Percentiles rank a stretch among this genome's conserved stretches.
Conservation (phyloP, 2,329 filamentous ascomycete species). For the Akanthomyces dipterigenus region DNA sequence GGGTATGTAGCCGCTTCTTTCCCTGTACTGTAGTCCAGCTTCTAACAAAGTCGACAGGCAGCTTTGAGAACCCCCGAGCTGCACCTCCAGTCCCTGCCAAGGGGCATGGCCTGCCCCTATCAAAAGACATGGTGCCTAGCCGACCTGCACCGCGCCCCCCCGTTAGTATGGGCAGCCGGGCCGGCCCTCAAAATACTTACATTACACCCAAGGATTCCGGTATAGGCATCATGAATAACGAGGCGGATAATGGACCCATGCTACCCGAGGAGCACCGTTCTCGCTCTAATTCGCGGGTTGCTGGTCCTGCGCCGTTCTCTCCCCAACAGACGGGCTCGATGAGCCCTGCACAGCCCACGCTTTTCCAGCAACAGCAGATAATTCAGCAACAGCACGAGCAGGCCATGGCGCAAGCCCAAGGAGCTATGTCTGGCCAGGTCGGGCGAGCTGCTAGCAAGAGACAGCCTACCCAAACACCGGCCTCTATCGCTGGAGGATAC, state of each 20-base stretch:
- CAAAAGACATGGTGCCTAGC: slow-evolving; percentile 61
- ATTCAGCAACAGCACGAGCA: slow-evolving; percentile 79
- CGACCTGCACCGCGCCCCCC: slow-evolving; percentile 87
- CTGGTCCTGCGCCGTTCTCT: slow-evolving; percentile 45
- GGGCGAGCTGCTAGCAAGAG: slow-evolving; percentile 69
- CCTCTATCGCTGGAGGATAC: slow-evolving; percentile 10
- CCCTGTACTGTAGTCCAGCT: too few species aligned
- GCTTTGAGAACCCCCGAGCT: slow-evolving; percentile 93
- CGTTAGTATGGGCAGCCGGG: slow-evolving; percentile 50
- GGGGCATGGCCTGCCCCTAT: slow-evolving; percentile 36
- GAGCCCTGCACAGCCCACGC: slow-evolving; percentile 33
- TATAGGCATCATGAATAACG: slow-evolving; percentile 53
- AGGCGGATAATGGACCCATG: slow-evolving; percentile 54
- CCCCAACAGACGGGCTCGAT: slow-evolving; percentile 33
- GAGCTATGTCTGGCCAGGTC: slow-evolving; percentile 65
- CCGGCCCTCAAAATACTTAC: slow-evolving; percentile 45
- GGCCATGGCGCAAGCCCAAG: slow-evolving; percentile 71
- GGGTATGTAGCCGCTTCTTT: slow-evolving; percentile 32
- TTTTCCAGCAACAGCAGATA: slow-evolving; percentile 56
- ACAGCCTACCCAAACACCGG: slow-evolving; percentile 33
- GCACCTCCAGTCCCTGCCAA: slow-evolving; percentile 76
- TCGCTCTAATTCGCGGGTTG: slow-evolving; percentile 59
- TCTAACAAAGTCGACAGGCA: slow-evolving; percentile 43
- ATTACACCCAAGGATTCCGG: slow-evolving; percentile 52
- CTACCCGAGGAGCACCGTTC: slow-evolving; percentile 62